phyloP scores from a whole-genome alignment of 495 filamentous ascomycete genomes.

The Thermochaetoides thermophila region DNA sequence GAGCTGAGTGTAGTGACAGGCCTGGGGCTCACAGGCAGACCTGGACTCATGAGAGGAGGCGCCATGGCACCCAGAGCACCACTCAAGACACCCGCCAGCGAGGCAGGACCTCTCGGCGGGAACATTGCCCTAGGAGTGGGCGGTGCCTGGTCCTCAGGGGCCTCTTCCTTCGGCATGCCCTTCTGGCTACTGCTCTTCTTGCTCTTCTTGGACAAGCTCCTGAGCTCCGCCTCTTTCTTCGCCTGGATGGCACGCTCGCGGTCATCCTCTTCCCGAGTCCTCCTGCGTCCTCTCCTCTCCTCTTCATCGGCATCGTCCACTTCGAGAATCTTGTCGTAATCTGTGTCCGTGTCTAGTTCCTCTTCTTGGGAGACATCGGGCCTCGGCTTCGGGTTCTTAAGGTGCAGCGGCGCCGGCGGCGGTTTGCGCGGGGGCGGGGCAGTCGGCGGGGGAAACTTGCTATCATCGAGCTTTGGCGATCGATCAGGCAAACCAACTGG shows the following conservation, averaged over 20 bases:
- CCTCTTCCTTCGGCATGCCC: conserved; percentile 22
- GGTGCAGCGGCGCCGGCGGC: conserved; percentile 71
- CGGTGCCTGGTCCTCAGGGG: conserved; percentile 12
- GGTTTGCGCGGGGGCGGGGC: conserved; percentile 56
- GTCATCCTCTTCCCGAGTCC: conserved; percentile 82
- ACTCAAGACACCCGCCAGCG: conserved; percentile 37
- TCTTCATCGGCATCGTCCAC: conserved; percentile 41
- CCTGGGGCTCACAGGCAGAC: conserved; percentile 76
- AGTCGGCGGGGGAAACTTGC: conserved; percentile 29
- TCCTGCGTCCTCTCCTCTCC: conserved; percentile 62
- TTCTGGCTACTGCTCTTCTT: conserved; percentile 37
- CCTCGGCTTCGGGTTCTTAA: conserved; percentile 36
- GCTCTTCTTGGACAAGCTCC: conserved; percentile 51
- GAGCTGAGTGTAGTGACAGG: conserved; percentile 65
- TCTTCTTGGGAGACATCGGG: conserved; percentile 32
- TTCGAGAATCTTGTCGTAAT: conserved; percentile 66
- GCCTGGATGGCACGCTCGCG: conserved; percentile 53
- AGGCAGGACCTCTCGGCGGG: conserved; percentile 16
- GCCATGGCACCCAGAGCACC: conserved; percentile 19
- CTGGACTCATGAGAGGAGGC: conserved; percentile 62
- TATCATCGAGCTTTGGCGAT: conserved; percentile 29
- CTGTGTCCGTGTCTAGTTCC: conserved; percentile 57
- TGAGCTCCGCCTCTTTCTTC: conserved; percentile 44
- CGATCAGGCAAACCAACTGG: conserved; percentile 27
- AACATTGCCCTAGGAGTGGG: conserved; percentile 19